Conservation (phyloP, 345 rosid species). For the Chamaenerion angustifolium region DNA sequence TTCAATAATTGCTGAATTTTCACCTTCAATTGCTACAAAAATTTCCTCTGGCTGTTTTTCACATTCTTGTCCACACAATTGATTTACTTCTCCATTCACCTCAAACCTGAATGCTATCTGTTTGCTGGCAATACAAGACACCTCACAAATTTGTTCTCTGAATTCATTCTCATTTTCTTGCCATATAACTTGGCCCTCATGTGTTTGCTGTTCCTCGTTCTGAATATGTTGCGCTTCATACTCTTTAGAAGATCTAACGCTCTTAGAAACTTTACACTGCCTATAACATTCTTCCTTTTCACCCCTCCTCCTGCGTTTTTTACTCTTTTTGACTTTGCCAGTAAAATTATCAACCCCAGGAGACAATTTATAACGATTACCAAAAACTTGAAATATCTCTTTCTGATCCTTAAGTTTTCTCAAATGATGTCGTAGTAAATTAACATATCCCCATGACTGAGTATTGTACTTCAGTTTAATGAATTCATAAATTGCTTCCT, state of each 20-base stretch:
- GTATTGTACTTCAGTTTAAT: conserved; percentile 12
- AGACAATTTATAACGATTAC: conserved; percentile 15
- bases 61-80: background rate
- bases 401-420: conserved; percentile 17
- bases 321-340: background rate
- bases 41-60: background rate
- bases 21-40: conserved; percentile 2
- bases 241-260: background rate
- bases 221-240: background rate
- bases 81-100: no score
- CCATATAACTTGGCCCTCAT: no score
- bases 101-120: no score
- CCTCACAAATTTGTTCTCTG: no score
- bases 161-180: no score
- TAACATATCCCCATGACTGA: conserved; percentile 27
- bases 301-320: background rate
- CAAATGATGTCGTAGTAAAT: conserved; percentile 21
- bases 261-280: background rate
- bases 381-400: conserved; percentile 20
- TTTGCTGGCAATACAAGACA: no score
- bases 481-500: conserved; percentile 19
- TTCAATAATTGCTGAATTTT: background rate
- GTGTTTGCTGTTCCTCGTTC: background rate
- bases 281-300: background rate
- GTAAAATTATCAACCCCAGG: background rate